Percentiles rank a stretch among this genome's conserved stretches.
Evolutionary conservation across 768 basidiomycete genomes (phyloP).

Genomic region (Podaxis sp.): DNA sequence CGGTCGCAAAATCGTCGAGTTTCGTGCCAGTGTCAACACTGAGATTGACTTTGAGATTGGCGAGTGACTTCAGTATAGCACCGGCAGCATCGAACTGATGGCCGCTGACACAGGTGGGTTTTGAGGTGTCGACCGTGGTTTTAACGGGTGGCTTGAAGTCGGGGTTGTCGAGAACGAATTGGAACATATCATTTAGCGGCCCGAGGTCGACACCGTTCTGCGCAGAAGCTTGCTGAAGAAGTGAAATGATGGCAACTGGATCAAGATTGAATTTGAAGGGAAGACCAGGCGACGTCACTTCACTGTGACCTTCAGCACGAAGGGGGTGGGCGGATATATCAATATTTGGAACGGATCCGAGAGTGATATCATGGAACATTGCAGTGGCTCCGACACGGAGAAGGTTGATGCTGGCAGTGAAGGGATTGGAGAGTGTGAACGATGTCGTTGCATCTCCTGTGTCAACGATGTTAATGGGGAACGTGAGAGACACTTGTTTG

Average conservation of each 20-base stretch:
- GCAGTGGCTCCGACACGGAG: constrained; percentile 54
- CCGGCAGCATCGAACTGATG: constrained; percentile 60
- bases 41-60: constrained; percentile 59
- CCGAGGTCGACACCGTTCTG: constrained; percentile 62
- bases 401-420: constrained; percentile 70
- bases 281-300: constrained; percentile 54
- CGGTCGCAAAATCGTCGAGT: constrained; percentile 65
- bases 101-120: constrained; percentile 64
- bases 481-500: constrained; percentile 50
- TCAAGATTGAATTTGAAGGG: constrained; percentile 67
- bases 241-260: constrained; percentile 57
- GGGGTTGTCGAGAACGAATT: constrained; percentile 51
- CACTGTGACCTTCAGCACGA: constrained; percentile 56
- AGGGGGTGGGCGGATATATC: constrained; percentile 59
- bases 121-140: constrained; percentile 50
- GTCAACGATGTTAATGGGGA: constrained; percentile 61
- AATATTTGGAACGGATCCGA: constrained; percentile 59
- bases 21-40: constrained; percentile 51
- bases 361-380: constrained; percentile 50
- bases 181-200: constrained; percentile 53
- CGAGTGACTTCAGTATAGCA: constrained; percentile 64
- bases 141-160: constrained; percentile 52
- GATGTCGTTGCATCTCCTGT: constrained; percentile 59
- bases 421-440: constrained; percentile 65
- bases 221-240: constrained; percentile 51